Base-by-base conservation (phyloP, 306 rosid species). In the Trichosanthes cucumerina region DNA sequence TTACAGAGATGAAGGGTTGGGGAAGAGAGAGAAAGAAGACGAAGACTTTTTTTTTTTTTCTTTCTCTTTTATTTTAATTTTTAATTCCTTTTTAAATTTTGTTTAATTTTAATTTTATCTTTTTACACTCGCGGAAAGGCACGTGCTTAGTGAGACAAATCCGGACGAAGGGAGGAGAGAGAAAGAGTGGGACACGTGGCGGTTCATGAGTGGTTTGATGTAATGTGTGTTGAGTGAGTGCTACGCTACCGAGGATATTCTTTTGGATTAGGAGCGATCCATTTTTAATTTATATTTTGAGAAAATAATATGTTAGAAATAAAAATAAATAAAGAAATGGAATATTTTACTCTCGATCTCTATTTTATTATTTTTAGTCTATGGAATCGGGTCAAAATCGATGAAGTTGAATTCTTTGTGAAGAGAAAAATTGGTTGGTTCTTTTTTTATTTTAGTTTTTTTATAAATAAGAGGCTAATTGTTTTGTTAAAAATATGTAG, bases 121-220 rank as follows among this genome's bases (percentile, higher is more conserved):
- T 34, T 19, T 10, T 54, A 4, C 24, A 28, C 21, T 71, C 57
- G 62, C 59, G 57, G 13, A 53, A 53, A 33, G 73, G 80, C 80
- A 77, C 80, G 80, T 77, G 80, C 43, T 58, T 43, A 59, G 59
- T 63, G 73, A 77, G 80, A 77, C 73, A 77, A 77, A 77, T 59
- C 18, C 73, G 73, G 83, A 39, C 13, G 19, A 23, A 43, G 5
- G 44, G 36, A 18, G 44, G 62, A 49, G 71, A 44, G 57, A 59
- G 76, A 36, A 43, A 74, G n/a, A 15, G 69, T 16, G 26, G 49
- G 18, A 73, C 47, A 19, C 62, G 62, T 74, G 78, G 78, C 11
- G 43, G 3, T 0, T 4, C 2, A 0, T 19, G 10, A 33, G 4
- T 74, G 47, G 78, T 33, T 0, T 49, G 60, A 50, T 74, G 31